Evolutionary conservation across 2,329 filamentous ascomycete species (phyloP), one percentile per base, ranked within the genome.

Genomic region (Pseudomassariella vexata): DNA sequence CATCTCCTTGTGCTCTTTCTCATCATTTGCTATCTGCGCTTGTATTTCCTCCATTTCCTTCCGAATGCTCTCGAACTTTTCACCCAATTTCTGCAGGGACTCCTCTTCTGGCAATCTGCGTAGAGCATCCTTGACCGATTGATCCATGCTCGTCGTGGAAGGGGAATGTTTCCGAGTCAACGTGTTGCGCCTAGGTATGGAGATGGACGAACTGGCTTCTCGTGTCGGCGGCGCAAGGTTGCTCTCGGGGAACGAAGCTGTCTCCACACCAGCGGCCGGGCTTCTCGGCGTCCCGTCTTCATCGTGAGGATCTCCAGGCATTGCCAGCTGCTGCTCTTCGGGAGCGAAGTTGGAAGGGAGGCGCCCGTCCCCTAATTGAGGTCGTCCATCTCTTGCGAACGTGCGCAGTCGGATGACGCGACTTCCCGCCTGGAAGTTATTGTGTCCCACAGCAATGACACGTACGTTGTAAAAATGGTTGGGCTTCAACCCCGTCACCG

Each of bases 381-480:
- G 78, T 19, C 71, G 71, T 34, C 76, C 77, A 57, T 82, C 79
- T 45, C 65, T 69, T 52, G 66, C 73, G 55, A 74, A 80, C 28
- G 92, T 96, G 47, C 84, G 77, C 34, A 98, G 68, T 34, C 92
- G 83, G 42, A 96, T 80, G 22, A 94, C 78, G 5, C 79, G 73
- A 56, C 92, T 95, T 22, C 86, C 84, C 1, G 89, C 87, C 52
- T 94, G 87, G 49, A 96, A 96, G 57, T 92, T 94, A 46, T 89
- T 87, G 19, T 82, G 77, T 29, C 90, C 94, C 33, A 95, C 83
- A 23, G 90, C 87, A 45, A 95, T 85, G 33, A 96, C 86, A 38
- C 90, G 82, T 18, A 98, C 81, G 44, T 94, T 94, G 62, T 96
- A 96, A 50, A 89, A 94, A 49, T 85, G 85, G 43, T 83, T 80